Base-by-base conservation (phyloP, 2,329 filamentous ascomycete genomes). In the Aspergillus caelatus region DNA sequence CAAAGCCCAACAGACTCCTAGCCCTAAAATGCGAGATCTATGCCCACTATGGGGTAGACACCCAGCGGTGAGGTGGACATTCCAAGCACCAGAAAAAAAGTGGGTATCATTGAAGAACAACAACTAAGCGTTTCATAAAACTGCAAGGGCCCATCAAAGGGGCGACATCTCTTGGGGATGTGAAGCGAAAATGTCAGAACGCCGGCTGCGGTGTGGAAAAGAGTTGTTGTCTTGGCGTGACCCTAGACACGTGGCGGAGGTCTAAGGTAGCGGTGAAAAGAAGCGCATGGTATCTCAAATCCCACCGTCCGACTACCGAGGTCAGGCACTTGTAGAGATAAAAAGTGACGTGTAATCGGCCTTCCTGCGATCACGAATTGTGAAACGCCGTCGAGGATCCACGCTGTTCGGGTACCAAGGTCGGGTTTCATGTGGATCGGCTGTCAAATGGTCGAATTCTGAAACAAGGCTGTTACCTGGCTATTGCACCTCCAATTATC, bases 401-500 rank as follows among this genome's bases (percentile, higher is more conserved):
- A 54, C 32, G 32, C 32, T 16, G 52, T 55, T 55, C 52, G 52
- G 52, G 52, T 55, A 39, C 52, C 52, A 26, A 55, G 32, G 34
- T 26, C 32, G 23, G n/a, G 52, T 55, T 39, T 39, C 52, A 55
- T 36, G 54, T 32, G 36, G 46, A 54, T 61, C 62, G 34, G n/a
- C 43, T 61, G 57, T 61, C 58, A 61, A 41, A 45, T 60, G 62
- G 60, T 46, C 26, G 43, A 12, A 41, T 58, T 58, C 62, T 64
- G 64, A 66, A 66, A 66, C 64, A 64, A 59, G 43, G 59, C 62
- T 62, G 62, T 36, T 52, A 66, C 62, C 43, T 48, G 16, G 62
- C 36, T 57, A 45, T 50, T 41, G 28, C 62, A 56, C 45, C 57
- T 54, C 50, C 43, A 41, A 45, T 59, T 43, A 48, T 53, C 46